Evolutionary conservation across 2,329 filamentous ascomycete genomes (phyloP).

Genomic region (Pseudohalonectria lignicola): DNA sequence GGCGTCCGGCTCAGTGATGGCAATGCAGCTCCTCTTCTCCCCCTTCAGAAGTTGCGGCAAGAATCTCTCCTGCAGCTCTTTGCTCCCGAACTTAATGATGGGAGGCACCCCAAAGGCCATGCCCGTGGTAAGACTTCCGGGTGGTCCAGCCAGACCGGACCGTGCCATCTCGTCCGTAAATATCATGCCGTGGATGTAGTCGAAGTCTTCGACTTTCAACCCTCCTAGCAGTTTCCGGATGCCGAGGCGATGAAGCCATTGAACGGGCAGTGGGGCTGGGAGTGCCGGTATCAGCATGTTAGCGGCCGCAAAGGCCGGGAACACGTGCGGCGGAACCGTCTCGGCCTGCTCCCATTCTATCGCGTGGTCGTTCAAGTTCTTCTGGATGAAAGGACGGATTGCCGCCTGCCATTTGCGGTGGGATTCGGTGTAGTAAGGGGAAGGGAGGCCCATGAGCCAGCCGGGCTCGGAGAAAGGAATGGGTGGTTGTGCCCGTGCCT

Average conservation of each 20-base stretch:
- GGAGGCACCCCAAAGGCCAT: slow-evolving; percentile 64
- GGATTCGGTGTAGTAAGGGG: slow-evolving; percentile 57
- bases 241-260: slow-evolving; percentile 54
- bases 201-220: slow-evolving; percentile 61
- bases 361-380: slow-evolving; percentile 50
- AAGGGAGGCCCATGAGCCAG: slow-evolving; percentile 59
- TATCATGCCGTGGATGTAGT: slow-evolving; percentile 60
- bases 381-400: slow-evolving; percentile 53
- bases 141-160: slow-evolving; percentile 52
- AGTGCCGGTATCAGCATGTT: slow-evolving; percentile 64
- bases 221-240: slow-evolving; percentile 56
- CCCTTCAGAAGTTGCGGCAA: slow-evolving; percentile 58
- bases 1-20: slow-evolving; percentile 67
- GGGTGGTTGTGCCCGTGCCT: background rate
- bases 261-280: slow-evolving; percentile 56
- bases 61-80: slow-evolving; percentile 51
- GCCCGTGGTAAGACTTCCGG: slow-evolving; percentile 56
- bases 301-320: slow-evolving; percentile 48
- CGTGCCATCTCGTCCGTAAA: slow-evolving; percentile 62
- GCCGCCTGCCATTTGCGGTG: slow-evolving; percentile 58
- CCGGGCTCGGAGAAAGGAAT: slow-evolving; percentile 45
- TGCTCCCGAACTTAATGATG: slow-evolving; percentile 56
- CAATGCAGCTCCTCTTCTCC: slow-evolving; percentile 59
- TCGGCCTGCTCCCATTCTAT: slow-evolving; percentile 61
- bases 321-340: slow-evolving; percentile 52